These are phyloP conservation scores for Ogataea pini DNA, from an alignment of 805 yeast genomes.

Conservation along the genomic window DNA sequence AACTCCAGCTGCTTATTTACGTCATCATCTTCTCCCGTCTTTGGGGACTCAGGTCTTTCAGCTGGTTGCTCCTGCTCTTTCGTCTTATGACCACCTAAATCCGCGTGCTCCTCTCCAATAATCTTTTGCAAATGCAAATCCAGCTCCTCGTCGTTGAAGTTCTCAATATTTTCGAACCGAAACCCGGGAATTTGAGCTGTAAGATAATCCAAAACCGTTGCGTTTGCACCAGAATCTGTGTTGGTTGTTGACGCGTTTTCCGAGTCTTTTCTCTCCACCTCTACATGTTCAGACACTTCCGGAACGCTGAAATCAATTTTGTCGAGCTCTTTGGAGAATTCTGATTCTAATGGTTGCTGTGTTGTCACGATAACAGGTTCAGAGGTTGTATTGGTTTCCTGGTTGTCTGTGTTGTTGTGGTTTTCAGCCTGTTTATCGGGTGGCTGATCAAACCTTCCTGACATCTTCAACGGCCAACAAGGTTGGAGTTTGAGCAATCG, in stretches of 20 bases:
- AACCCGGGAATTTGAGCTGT: constrained; percentile 28
- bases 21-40: constrained; percentile 1
- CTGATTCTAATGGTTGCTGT: constrained; percentile 7
- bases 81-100: background rate
- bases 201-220: constrained; percentile 24
- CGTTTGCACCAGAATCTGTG: background rate
- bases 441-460: background rate
- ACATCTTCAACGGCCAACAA: background rate
- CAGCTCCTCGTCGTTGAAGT: constrained; percentile 32
- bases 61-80: background rate
- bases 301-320: constrained; percentile 9
- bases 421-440: background rate
- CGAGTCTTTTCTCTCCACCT: background rate
- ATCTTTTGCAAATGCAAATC: constrained; percentile 31
- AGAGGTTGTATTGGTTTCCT: background rate
- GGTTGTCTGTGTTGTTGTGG: background rate
- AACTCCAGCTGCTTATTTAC: constrained; percentile 10
- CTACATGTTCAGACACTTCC: constrained; percentile 5
- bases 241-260: background rate
- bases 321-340: constrained; percentile 19
- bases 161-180: constrained; percentile 27
- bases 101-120: constrained; percentile 18
- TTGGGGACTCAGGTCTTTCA: background rate
- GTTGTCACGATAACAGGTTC: background rate
- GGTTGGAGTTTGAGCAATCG: no score